Conservation (phyloP, 805 yeast genomes). For the Candida hungchunana region DNA sequence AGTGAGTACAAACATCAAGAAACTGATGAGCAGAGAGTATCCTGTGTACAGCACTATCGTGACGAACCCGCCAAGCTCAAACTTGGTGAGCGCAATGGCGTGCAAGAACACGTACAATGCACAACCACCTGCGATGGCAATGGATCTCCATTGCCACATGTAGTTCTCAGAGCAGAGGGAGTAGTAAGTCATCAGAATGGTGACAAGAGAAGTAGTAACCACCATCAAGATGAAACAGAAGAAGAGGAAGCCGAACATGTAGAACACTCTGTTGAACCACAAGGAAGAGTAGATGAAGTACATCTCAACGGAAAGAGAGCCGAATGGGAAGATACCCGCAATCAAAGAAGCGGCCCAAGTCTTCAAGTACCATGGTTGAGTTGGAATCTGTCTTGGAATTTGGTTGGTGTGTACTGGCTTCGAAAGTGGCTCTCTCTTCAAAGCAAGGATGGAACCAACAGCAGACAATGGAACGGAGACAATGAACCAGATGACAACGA, state of each 20-base stretch:
- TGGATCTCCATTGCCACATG: conserved; percentile 96
- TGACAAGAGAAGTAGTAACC: conserved; percentile 73
- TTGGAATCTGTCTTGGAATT: conserved; percentile 94
- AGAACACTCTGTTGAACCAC: conserved; percentile 91
- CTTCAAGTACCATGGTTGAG: conserved; percentile 79
- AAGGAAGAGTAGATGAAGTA: conserved; percentile 86
- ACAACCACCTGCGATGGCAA: conserved; percentile 86
- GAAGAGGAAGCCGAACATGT: conserved; percentile 96
- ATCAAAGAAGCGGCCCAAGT: conserved; percentile 62
- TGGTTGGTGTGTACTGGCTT: conserved; percentile 91
- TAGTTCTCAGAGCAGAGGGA: conserved; percentile 87
- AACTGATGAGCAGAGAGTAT: conserved; percentile 69
- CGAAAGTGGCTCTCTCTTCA: conserved; percentile 50
- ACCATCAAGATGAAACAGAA: conserved; percentile 83
- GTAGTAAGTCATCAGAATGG: conserved; percentile 77
- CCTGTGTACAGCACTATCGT: conserved; percentile 80
- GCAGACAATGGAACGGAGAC: conserved; percentile 82
- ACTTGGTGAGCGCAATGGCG: conserved; percentile 68
- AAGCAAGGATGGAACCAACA: conserved; percentile 76
- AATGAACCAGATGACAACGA: conserved; percentile 78
- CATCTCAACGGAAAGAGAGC: conserved; percentile 91
- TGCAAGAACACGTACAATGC: conserved; percentile 81
- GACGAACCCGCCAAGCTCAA: conserved; percentile 66
- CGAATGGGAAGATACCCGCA: conserved; percentile 92
- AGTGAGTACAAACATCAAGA: conserved; percentile 71